A percentile compares a stretch with the other conserved stretches of the same genome.
Evolutionary conservation across 2,329 filamentous ascomycete genomes (phyloP).

Genomic region (Stagonosporopsis rhizophila): DNA sequence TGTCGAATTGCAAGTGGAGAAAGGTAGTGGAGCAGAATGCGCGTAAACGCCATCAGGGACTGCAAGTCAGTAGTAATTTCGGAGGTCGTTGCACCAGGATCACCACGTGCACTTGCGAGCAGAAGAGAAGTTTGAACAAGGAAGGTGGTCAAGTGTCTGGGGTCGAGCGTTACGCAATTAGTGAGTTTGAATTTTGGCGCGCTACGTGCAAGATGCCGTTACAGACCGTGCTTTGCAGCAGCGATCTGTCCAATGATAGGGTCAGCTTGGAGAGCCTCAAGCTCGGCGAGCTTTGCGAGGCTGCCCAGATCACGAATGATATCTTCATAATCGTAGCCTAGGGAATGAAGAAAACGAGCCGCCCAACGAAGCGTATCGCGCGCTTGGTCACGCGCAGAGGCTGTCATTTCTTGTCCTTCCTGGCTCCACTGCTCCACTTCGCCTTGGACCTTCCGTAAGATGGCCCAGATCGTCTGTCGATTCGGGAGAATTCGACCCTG

Average conservation of each 20-base stretch:
- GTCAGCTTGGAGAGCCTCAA: slow-evolving; percentile 35
- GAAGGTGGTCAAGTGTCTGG: slow-evolving; percentile 15
- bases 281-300: slow-evolving; percentile 40
- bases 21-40: slow-evolving; percentile 22
- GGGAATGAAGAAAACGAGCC: slow-evolving; percentile 36
- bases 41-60: slow-evolving; percentile 27
- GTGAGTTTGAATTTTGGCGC: slow-evolving; percentile 17
- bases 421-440: slow-evolving; percentile 35
- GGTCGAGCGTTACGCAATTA: slow-evolving; percentile 27
- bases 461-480: slow-evolving; percentile 42
- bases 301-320: slow-evolving; percentile 41
- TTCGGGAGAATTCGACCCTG: slow-evolving; percentile 42
- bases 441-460: slow-evolving; percentile 43
- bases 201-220: slow-evolving; percentile 32
- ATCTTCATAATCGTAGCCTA: slow-evolving; percentile 45
- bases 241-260: slow-evolving; percentile 18
- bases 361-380: slow-evolving; percentile 43
- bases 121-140: slow-evolving; percentile 7
- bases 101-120: slow-evolving; percentile 14
- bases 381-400: slow-evolving; percentile 27
- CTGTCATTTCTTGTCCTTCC: slow-evolving; percentile 21
- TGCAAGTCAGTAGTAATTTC: background rate
- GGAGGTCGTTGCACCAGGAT: slow-evolving; percentile 3
- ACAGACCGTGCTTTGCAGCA: slow-evolving; percentile 19
- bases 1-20: slow-evolving; percentile 14